Percentiles rank a stretch among this genome's conserved stretches.
Conservation (phyloP, 1,284 basidiomycete genomes). For the Ganoderma boninense region DNA sequence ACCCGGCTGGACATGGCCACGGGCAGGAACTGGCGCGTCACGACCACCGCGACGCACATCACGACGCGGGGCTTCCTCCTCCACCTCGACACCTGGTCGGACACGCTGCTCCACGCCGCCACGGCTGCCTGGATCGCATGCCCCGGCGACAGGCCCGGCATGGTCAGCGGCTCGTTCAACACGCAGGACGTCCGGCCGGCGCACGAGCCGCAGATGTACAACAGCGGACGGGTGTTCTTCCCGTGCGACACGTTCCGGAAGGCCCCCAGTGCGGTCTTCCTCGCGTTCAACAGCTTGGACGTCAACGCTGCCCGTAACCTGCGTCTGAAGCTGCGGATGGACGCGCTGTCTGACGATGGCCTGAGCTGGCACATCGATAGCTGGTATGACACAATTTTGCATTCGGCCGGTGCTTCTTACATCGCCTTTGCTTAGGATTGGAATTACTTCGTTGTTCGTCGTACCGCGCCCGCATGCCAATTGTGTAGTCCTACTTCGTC, state of each 20-base stretch:
- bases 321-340: neutral
- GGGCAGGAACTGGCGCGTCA: neutral
- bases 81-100: conserved; percentile 20
- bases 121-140: conserved; percentile 17
- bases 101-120: conserved; percentile 12
- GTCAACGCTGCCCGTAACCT: neutral
- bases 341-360: conserved; percentile 1
- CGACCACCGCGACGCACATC: conserved; percentile 1
- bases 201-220: conserved; percentile 1
- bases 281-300: neutral
- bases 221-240: conserved; percentile 1
- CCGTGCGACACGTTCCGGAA: neutral
- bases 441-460: neutral
- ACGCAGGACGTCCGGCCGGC: conserved; percentile 10
- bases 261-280: neutral
- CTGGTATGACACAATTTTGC: conserved; percentile 1
- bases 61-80: conserved; percentile 11
- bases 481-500: too few species aligned
- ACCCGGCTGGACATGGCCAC: neutral
- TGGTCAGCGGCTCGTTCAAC: conserved; percentile 17
- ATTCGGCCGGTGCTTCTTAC: conserved; percentile 2
- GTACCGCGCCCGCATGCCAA: too few species aligned
- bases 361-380: conserved; percentile 3
- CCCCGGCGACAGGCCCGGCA: conserved; percentile 3
- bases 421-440: neutral